A percentile compares a stretch with the other conserved stretches of the same genome.
Conservation (phyloP, 257 asterid genomes). For the Solanum ahanhuiri region DNA sequence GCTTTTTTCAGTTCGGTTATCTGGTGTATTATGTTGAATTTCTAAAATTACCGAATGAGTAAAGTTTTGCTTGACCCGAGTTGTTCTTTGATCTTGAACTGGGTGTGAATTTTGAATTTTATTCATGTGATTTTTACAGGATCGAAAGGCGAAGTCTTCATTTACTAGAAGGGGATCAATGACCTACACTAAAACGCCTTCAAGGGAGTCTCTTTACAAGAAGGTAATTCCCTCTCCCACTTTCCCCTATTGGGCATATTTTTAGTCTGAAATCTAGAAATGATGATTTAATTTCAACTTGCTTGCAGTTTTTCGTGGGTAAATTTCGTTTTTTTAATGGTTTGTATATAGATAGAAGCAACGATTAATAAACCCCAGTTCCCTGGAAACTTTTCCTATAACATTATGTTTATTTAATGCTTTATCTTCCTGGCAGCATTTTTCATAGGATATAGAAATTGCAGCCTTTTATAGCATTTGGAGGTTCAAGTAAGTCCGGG, state of each 20-base stretch:
- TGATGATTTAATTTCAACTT: not conserved
- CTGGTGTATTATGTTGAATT: not conserved
- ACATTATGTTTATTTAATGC: too few species aligned
- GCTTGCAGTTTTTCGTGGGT: too few species aligned
- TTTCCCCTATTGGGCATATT: not conserved
- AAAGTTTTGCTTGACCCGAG: not conserved
- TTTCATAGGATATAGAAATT: too few species aligned
- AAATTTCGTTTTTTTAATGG: too few species aligned
- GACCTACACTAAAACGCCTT: constrained; percentile 86
- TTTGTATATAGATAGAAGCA: too few species aligned
- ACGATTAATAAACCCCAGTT: too few species aligned
- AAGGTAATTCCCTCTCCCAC: constrained; percentile 41
- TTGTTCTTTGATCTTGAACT: not conserved
- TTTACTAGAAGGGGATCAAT: constrained; percentile 78
- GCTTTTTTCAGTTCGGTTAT: not conserved
- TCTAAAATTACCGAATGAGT: not conserved
- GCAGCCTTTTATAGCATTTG: too few species aligned
- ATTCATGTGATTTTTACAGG: constrained; percentile 27
- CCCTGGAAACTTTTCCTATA: too few species aligned
- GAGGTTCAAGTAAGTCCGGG: too few species aligned
- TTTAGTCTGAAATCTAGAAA: not conserved
- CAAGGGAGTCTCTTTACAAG: constrained; percentile 58
- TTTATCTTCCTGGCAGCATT: too few species aligned
- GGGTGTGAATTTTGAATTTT: not conserved
- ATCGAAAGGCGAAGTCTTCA: constrained; percentile 54